These are phyloP conservation scores for Pythium insidiosum DNA, from an alignment of 352 stramenopile species.

Conservation along the genomic window DNA sequence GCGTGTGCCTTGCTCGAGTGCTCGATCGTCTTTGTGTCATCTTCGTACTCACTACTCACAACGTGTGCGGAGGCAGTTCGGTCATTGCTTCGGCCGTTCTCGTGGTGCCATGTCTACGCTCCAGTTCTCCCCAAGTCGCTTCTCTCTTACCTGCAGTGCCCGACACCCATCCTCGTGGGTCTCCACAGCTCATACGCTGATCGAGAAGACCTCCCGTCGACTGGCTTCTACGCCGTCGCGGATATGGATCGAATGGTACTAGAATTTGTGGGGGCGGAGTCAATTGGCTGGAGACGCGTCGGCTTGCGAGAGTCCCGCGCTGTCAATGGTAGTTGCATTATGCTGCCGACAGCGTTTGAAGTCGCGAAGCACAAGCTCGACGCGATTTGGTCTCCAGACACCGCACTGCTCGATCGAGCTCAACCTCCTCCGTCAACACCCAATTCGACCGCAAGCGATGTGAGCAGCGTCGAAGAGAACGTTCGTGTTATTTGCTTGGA, in stretches of 20 bases:
- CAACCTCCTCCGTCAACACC: no score
- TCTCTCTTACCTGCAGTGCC: slow-evolving; percentile 84
- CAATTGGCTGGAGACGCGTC: slow-evolving; percentile 43
- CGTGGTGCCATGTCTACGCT: slow-evolving; percentile 88
- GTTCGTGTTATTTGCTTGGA: slow-evolving; percentile 62
- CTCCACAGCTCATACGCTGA: slow-evolving; percentile 66
- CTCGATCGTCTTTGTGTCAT: slow-evolving; percentile 80
- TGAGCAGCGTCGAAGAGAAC: slow-evolving; percentile 18
- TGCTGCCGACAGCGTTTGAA: slow-evolving; percentile 2
- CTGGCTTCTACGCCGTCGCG: slow-evolving; percentile 64
- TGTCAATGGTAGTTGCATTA: not conserved
- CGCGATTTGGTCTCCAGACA: no score
- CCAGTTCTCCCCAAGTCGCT: slow-evolving; percentile 78
- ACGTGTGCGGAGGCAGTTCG: slow-evolving; percentile 79
- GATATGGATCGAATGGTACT: slow-evolving; percentile 65
- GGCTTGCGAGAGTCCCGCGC: slow-evolving; percentile 22
- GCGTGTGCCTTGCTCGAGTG: slow-evolving; percentile 81
- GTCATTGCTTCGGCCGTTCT: slow-evolving; percentile 78
- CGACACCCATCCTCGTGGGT: slow-evolving; percentile 85
- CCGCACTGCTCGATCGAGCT: no score
- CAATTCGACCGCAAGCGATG: not conserved
- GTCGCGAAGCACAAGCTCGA: not conserved
- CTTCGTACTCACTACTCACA: slow-evolving; percentile 74
- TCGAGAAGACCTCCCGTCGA: slow-evolving; percentile 46
- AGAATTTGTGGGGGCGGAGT: slow-evolving; percentile 57